Conservation (phyloP, 805 yeast genomes). For the Ogataea nitratoaversa region DNA sequence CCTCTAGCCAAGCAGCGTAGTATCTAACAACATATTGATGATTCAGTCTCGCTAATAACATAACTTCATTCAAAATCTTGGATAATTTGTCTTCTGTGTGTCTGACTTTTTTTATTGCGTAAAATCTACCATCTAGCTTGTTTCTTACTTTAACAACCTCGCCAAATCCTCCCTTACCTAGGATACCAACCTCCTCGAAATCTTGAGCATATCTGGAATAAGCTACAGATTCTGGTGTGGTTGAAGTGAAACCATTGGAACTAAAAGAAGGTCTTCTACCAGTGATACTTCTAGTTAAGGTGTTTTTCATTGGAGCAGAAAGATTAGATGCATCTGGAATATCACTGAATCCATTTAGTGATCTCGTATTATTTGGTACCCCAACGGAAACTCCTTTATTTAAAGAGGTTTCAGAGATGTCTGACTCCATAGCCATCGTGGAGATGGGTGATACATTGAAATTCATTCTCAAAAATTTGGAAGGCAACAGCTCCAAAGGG, state of each 20-base stretch:
- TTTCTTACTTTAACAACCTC: conserved; percentile 97
- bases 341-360: conserved; percentile 18
- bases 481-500: conserved; percentile 80
- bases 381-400: not conserved
- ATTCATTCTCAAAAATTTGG: conserved; percentile 74
- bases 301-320: conserved; percentile 6
- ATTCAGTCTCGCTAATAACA: conserved; percentile 84
- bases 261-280: conserved; percentile 29
- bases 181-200: conserved; percentile 86
- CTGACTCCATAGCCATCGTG: conserved; percentile 3
- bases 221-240: conserved; percentile 11
- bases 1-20: conserved; percentile 97
- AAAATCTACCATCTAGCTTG: conserved; percentile 87
- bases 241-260: conserved; percentile 12
- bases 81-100: conserved; percentile 79
- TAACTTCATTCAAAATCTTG: conserved; percentile 82
- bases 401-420: not conserved
- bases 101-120: conserved; percentile 88
- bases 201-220: conserved; percentile 83
- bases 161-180: conserved; percentile 96
- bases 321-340: conserved; percentile 16
- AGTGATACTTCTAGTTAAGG: not conserved
- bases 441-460: conserved; percentile 35
- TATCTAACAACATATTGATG: conserved; percentile 96
- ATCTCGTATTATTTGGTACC: conserved; percentile 4